These are phyloP conservation scores for Myrica gale DNA, from an alignment of 306 rosid species.

Conservation along the genomic window DNA sequence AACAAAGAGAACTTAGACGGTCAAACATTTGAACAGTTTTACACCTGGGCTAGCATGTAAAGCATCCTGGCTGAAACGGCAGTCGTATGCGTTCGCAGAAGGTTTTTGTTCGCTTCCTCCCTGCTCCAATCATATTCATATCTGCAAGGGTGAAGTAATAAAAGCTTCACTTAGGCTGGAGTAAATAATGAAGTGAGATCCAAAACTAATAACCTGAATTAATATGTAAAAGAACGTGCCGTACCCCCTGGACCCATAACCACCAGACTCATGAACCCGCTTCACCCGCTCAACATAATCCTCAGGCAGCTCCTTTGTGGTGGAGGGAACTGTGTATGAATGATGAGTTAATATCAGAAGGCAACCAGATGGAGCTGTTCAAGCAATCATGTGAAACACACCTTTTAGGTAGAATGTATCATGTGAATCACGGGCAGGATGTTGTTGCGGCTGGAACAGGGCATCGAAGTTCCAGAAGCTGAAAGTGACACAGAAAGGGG, in stretches of 20 bases:
- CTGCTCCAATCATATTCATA: constrained; percentile 87
- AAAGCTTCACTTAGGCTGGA: constrained; percentile 13
- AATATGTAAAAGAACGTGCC: constrained; percentile 16
- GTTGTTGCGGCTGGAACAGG: constrained; percentile 98
- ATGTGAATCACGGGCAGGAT: constrained; percentile 97
- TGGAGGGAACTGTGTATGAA: constrained; percentile 67
- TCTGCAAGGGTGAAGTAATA: constrained; percentile 36
- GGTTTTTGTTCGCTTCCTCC: constrained; percentile 89
- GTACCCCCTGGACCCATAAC: constrained; percentile 91
- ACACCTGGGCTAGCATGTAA: constrained; percentile 74
- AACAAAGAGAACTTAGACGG: background rate
- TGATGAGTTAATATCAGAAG: constrained; percentile 24
- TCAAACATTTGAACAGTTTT: background rate
- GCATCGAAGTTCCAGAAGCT: constrained; percentile 97
- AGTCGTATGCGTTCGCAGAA: constrained; percentile 88
- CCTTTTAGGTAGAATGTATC: constrained; percentile 85
- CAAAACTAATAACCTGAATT: constrained; percentile 8
- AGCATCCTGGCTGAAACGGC: constrained; percentile 96
- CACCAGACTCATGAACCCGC: constrained; percentile 79
- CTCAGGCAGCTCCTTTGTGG: constrained; percentile 75
- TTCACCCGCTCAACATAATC: constrained; percentile 94
- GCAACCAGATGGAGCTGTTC: constrained; percentile 23
- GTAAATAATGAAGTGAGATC: background rate
- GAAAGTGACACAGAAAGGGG: constrained; percentile 31
- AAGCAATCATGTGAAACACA: constrained; percentile 26